Evolutionary conservation across 352 stramenopile genomes (phyloP).

Genomic region (Globisporangium cederbergense): DNA sequence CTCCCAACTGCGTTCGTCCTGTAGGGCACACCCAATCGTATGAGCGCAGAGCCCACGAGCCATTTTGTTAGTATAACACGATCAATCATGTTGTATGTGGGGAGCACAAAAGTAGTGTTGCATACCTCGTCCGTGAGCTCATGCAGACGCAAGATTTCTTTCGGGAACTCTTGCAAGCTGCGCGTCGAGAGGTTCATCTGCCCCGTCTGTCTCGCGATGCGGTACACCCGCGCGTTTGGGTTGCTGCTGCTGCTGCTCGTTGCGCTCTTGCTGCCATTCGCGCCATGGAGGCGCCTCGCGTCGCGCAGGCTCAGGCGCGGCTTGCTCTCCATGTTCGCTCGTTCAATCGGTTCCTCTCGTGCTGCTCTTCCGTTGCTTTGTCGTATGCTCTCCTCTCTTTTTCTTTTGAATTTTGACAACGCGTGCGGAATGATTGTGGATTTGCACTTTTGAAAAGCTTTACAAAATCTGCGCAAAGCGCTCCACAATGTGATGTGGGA

Average conservation of each 20-base stretch:
- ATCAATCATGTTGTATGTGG: background rate
- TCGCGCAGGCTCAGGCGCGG: conserved; percentile 39
- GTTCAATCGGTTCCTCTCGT: background rate
- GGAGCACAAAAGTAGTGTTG: background rate
- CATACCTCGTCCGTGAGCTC: conserved; percentile 50
- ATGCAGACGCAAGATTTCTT: conserved; percentile 57
- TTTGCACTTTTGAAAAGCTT: conserved; percentile 8
- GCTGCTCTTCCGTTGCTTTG: background rate
- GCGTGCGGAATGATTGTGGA: conserved; percentile 11
- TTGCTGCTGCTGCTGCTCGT: conserved; percentile 17
- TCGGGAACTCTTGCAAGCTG: conserved; percentile 46
- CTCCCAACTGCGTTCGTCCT: conserved; percentile 75
- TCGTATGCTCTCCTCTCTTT: background rate
- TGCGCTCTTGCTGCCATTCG: background rate
- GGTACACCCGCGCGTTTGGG: conserved; percentile 32
- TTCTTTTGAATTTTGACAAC: conserved; percentile 6
- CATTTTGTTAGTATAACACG: background rate
- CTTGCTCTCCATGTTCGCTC: conserved; percentile 28
- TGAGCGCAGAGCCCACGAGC: background rate
- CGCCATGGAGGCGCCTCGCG: conserved; percentile 29
- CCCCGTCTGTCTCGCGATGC: conserved; percentile 54
- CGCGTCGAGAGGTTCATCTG: conserved; percentile 63
- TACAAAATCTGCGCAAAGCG: background rate
- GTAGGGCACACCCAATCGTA: background rate
- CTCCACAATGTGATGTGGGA: background rate